Percentiles rank a stretch among this genome's conserved stretches.
Conservation (phyloP, 2,329 filamentous ascomycete genomes). For the Talaromyces amestolkiae region DNA sequence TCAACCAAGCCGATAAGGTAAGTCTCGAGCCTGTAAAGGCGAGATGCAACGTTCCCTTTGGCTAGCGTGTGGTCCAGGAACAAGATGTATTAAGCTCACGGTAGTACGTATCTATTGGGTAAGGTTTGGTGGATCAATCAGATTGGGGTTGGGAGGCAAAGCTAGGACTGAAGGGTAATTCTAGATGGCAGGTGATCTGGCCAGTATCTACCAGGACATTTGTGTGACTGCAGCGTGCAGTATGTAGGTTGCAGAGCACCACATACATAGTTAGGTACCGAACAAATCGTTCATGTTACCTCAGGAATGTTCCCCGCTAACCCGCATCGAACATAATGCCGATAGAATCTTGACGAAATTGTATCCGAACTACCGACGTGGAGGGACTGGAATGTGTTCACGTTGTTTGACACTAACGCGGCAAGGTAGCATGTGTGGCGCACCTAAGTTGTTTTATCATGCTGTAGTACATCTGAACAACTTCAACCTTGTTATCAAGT, state of each 20-base stretch:
- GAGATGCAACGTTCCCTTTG: slow-evolving; percentile 10
- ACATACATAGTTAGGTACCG: neutral
- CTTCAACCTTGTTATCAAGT: neutral
- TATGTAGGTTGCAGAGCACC: neutral
- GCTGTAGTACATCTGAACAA: neutral
- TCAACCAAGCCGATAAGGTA: neutral
- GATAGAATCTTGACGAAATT: neutral
- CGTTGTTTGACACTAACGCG: neutral
- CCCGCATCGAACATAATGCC: neutral
- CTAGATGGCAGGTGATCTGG: neutral
- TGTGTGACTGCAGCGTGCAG: neutral
- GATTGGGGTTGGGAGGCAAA: neutral
- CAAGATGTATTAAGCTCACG: neutral
- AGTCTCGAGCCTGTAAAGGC: neutral
- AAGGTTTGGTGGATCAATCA: neutral
- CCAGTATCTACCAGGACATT: neutral
- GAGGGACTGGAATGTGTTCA: slow-evolving; percentile 9
- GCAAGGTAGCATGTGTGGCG: slow-evolving; percentile 11
- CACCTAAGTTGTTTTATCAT: neutral
- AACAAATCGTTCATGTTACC: neutral
- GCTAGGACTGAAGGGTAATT: neutral
- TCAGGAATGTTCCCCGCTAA: neutral
- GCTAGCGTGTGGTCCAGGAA: slow-evolving; percentile 3
- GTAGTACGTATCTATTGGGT: neutral
- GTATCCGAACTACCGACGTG: neutral